Percentiles rank a stretch among this genome's conserved stretches.
Conservation (phyloP, 2,329 filamentous ascomycete species). For the Hymenotorrendiella dingleyae region DNA sequence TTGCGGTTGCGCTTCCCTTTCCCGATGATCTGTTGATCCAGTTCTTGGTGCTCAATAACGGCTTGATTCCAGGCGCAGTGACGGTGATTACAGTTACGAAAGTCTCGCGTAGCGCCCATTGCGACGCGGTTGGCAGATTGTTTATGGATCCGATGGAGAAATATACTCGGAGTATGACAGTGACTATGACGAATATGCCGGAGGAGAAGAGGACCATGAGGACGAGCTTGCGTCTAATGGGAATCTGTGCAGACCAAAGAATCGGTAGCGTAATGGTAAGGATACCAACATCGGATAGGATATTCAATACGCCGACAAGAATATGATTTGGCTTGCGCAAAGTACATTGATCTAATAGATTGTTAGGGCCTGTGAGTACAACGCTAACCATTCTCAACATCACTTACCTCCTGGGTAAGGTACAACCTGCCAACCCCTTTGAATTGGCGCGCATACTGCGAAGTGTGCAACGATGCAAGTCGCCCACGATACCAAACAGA, state of each 20-base stretch:
- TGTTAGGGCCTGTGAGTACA: not conserved
- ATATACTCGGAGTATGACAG: not conserved
- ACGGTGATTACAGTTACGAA: slow-evolving; percentile 3
- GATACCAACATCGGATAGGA: slow-evolving; percentile 1
- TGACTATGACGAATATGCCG: slow-evolving; percentile 4
- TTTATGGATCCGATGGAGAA: not conserved
- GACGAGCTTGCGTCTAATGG: slow-evolving; percentile 1
- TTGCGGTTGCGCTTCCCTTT: not conserved
- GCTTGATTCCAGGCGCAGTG: slow-evolving; percentile 2
- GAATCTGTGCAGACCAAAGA: slow-evolving; percentile 2
- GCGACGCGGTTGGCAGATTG: not conserved
- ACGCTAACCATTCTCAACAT: not conserved
- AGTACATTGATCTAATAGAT: not conserved
- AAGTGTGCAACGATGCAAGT: not conserved
- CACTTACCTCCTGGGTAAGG: slow-evolving; percentile 5
- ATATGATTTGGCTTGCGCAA: not conserved
- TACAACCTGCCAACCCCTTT: not conserved
- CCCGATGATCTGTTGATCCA: slow-evolving; percentile 1
- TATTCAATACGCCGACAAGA: not conserved
- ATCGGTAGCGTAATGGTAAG: slow-evolving; percentile 3
- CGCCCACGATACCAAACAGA: not conserved
- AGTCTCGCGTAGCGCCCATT: slow-evolving; percentile 3
- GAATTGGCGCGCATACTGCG: slow-evolving; percentile 1
- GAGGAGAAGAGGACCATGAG: slow-evolving; percentile 2
- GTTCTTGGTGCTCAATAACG: not conserved